Percentiles rank a stretch among this genome's conserved stretches.
These are phyloP conservation scores for Trametes sp. DNA, from an alignment of 1,284 basidiomycete genomes.

Conservation along the genomic window DNA sequence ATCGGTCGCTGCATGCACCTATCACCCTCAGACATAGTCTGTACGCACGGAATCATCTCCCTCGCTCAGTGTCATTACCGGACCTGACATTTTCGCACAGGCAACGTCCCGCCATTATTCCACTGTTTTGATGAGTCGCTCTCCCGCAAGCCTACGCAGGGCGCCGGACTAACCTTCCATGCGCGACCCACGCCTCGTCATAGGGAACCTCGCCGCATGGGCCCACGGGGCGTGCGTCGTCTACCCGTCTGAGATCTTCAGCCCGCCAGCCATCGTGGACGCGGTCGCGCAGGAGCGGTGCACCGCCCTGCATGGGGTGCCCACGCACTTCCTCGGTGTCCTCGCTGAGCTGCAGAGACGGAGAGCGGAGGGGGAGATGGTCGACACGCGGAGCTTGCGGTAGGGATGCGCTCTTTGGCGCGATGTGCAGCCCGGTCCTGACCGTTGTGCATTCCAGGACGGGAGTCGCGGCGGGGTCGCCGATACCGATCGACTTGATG, in stretches of 20 bases:
- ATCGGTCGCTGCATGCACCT: conserved; percentile 78
- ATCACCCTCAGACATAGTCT: conserved; percentile 68
- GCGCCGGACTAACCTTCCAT: conserved; percentile 11
- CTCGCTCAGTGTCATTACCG: too few relatives aligned
- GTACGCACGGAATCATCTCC: conserved; percentile 47
- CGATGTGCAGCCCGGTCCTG: not conserved
- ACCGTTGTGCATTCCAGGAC: conserved; percentile 53
- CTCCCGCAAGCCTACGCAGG: not conserved
- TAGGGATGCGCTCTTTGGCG: conserved; percentile 36
- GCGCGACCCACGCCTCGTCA: conserved; percentile 64
- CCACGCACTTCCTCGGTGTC: conserved; percentile 84
- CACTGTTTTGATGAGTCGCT: conserved; percentile 86
- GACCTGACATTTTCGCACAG: conserved; percentile 45
- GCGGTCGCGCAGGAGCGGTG: conserved; percentile 72
- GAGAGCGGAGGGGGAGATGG: conserved; percentile 50
- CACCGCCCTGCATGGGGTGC: conserved; percentile 85
- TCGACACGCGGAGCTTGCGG: conserved; percentile 63
- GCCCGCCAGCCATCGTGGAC: conserved; percentile 71
- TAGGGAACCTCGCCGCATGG: conserved; percentile 87
- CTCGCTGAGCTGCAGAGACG: conserved; percentile 70
- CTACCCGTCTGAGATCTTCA: conserved; percentile 74
- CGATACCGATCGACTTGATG: conserved; percentile 84
- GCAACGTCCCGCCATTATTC: conserved; percentile 83
- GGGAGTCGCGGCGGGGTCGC: conserved; percentile 82
- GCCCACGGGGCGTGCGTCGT: conserved; percentile 76